Evolutionary conservation across 1,284 basidiomycete species (phyloP), one percentile per base, ranked within the genome.

Genomic region (Ganoderma resinaceum): DNA sequence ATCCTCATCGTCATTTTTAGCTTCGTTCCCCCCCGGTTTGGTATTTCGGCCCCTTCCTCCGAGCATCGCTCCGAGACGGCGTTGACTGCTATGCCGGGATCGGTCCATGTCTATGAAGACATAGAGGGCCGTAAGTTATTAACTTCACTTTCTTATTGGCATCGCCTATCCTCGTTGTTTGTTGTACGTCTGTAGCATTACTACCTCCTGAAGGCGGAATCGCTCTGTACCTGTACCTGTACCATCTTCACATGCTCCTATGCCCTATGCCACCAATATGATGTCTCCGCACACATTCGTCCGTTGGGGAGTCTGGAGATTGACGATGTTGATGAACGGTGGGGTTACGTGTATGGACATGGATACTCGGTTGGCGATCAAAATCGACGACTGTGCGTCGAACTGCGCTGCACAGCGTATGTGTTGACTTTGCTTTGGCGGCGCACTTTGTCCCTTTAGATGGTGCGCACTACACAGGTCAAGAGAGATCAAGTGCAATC

Each of bases 41-140:
- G 46, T 63, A 67, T 63, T 67, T 63, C 43, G 61, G 61, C 55
- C 31, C 46, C 66, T 62, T 26, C 46, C 52, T 53, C 29, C 52
- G 52, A 31, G 14, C 52, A 12, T 53, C 12, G 26, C 11, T 18
- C n/a, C 20, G 43, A 46, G 43, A 5, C 43, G 20, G 6, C 43
- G 43, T 16, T 46, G 20, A 11, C 38, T 40, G 16, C 43, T 11
- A 11, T n/a, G 43, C 43, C 43, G 26, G 52, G 23, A 26, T 31
- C 52, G 20, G 43, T 46, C 43, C 43, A 20, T 46, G 43, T 46
- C 43, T 29, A 12, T 5, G 52, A 31, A 26, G 29, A 53, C n/a
- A 53, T 33, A 38, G 42, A 37, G 62, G 66, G 66, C 43, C 14
- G 35, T 67, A 67, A 67, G 35, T 67, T 67, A 67, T 67, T 67